Base-by-base conservation (phyloP, 177 flowering plant genomes). In the Vitis hybrid region DNA sequence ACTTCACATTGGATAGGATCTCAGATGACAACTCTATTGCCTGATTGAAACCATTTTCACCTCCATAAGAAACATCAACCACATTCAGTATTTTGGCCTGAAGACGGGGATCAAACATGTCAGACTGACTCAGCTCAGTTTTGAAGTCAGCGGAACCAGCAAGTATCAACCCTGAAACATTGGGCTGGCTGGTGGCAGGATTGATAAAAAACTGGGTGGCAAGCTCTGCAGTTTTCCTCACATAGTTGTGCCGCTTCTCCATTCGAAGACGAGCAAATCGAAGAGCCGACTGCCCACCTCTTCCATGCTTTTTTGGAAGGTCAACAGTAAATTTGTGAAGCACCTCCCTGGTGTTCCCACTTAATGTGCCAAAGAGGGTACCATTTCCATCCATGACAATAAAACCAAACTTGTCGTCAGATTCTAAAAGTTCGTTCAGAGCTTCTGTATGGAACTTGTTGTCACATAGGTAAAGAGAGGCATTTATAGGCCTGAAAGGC, bases 371-470 rank as follows among this genome's bases (percentile, higher is more conserved):
- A 67, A 73, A 73, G 9, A 73, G 71, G 14, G 76, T 67, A 0
- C 75, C 70, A 60, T 72, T 67, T 8, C 71, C 76, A 62, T 73
- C 76, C 71, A 73, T 67, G 61, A 73, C 67, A 62, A 73, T 73
- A 39, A 72, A 72, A 23, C 75, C 75, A 60, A 72, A 72, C 48
- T 72, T 72, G 58, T 65, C 76, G 61, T 73, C 76, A 21, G 72
- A 73, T 56, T 73, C 76, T 11, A 73, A 48, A 11, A 68, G 72
- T 18, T 74, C 73, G 21, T 69, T 74, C 32, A 69, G 60, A 7
- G 77, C 77, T 51, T 74, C 77, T 1, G 77, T 74, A 69, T 74
- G 69, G 45, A 74, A 74, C 56, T 74, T 74, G 69, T 74, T 74
- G 59, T 69, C 77, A 69, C 77, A 69, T 7, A 69, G 73, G 64